phyloP scores from a whole-genome alignment of 1,139 yeast genomes.

The Debaryomycetaceae sp. region DNA sequence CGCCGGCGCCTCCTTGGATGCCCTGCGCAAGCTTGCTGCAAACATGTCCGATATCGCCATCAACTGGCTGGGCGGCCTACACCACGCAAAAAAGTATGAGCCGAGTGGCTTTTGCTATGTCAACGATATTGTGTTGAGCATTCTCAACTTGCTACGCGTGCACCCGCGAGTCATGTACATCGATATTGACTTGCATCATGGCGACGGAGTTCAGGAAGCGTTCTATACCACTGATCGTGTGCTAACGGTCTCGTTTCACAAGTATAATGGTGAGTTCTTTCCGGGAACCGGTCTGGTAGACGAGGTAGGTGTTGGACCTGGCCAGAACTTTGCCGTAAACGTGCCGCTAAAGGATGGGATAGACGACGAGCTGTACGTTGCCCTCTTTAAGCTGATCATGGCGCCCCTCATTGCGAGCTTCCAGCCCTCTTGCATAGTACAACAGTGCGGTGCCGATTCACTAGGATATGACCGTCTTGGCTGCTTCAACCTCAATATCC shows the following conservation, averaged over 20 bases:
- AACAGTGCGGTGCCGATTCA: constrained; percentile 97
- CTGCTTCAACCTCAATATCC: constrained; percentile 80
- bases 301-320: constrained; percentile 80
- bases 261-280: constrained; percentile 89
- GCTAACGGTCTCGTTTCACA: constrained; percentile 91
- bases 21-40: constrained; percentile 70
- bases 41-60: constrained; percentile 93
- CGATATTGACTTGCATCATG: constrained; percentile 94
- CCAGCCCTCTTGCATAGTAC: constrained; percentile 87
- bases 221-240: constrained; percentile 92
- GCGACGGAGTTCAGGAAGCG: constrained; percentile 98
- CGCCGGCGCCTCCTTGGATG: constrained; percentile 91
- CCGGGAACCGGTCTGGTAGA: constrained; percentile 92
- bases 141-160: constrained; percentile 68
- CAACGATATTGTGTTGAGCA: constrained; percentile 87
- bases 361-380: constrained; percentile 81
- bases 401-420: constrained; percentile 75
- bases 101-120: constrained; percentile 95
- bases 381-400: constrained; percentile 70
- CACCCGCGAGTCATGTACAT: constrained; percentile 89
- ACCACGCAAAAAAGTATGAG: constrained; percentile 90
- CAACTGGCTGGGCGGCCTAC: constrained; percentile 95
- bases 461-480: constrained; percentile 89
- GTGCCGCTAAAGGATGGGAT: constrained; percentile 95
- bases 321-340: constrained; percentile 77